A percentile compares a stretch with the other conserved stretches of the same genome.
Evolutionary conservation across 305 asterid species (phyloP).

Genomic region (Fraxinus angustifolia): DNA sequence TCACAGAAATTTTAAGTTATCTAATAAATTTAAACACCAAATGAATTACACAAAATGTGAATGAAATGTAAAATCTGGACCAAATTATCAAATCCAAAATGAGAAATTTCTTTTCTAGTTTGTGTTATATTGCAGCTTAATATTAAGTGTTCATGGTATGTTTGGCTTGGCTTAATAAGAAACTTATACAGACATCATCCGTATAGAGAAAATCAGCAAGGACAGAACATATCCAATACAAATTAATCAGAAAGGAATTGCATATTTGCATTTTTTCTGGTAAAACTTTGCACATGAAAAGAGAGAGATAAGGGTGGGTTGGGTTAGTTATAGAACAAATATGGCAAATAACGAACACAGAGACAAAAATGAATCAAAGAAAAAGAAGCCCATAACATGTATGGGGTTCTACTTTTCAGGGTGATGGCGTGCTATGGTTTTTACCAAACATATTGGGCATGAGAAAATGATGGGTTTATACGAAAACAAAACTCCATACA

Average conservation of each 20-base stretch:
- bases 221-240: neutral
- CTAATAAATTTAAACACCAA: neutral
- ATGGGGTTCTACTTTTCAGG: neutral
- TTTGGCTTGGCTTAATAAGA: too few relatives aligned
- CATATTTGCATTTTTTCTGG: neutral
- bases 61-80: neutral
- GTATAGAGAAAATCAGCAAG: neutral
- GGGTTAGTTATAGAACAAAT: slow-evolving; percentile 20
- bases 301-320: slow-evolving; percentile 3
- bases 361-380: slow-evolving; percentile 20
- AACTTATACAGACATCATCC: neutral
- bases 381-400: neutral
- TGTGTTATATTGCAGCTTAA: too few relatives aligned
- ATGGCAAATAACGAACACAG: slow-evolving; percentile 25
- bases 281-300: neutral
- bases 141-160: too few relatives aligned
- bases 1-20: neutral
- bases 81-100: neutral
- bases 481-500: neutral
- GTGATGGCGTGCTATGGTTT: neutral
- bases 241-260: neutral
- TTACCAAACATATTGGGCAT: slow-evolving; percentile 17
- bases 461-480: neutral
- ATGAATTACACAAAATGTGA: neutral
- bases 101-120: too few relatives aligned